These are phyloP conservation scores for Monosporascus sp. DNA, from an alignment of 2,329 filamentous ascomycete species.

Conservation along the genomic window DNA sequence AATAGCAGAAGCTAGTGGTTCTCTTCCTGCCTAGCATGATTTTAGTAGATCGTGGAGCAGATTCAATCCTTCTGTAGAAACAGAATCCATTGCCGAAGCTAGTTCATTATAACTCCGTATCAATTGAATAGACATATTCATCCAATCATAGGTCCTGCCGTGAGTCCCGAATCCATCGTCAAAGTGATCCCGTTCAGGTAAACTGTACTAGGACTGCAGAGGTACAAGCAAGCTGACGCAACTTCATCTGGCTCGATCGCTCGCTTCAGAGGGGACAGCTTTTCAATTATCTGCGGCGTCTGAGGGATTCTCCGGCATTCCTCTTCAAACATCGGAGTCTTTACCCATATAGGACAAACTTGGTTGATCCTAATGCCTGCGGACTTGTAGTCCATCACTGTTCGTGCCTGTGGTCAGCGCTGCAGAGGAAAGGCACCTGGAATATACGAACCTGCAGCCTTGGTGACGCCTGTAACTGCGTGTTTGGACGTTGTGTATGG, in stretches of 20 bases:
- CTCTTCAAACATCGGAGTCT: conserved; percentile 14
- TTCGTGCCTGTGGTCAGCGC: neutral
- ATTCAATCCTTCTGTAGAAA: no score
- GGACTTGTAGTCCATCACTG: conserved; percentile 13
- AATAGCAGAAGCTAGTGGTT: no score
- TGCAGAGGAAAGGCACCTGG: neutral
- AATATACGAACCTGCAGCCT: conserved; percentile 9
- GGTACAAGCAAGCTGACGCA: conserved; percentile 15
- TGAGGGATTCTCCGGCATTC: conserved; percentile 11
- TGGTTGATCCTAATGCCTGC: conserved; percentile 13
- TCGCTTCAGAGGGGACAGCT: conserved; percentile 8
- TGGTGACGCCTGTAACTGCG: conserved; percentile 18
- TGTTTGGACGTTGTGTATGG: conserved; percentile 22
- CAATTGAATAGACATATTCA: no score
- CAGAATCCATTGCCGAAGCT: no score
- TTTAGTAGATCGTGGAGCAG: no score
- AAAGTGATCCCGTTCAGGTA: neutral
- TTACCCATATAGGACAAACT: conserved; percentile 12
- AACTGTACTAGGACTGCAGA: conserved; percentile 11
- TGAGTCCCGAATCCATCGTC: no score
- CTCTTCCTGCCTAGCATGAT: no score
- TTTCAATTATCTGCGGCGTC: conserved; percentile 4
- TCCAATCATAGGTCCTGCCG: no score
- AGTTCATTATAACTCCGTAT: no score
- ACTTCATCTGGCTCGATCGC: conserved; percentile 16